Base-by-base conservation (phyloP, 2,329 filamentous ascomycete genomes). In the Verticillium nonalfalfae region DNA sequence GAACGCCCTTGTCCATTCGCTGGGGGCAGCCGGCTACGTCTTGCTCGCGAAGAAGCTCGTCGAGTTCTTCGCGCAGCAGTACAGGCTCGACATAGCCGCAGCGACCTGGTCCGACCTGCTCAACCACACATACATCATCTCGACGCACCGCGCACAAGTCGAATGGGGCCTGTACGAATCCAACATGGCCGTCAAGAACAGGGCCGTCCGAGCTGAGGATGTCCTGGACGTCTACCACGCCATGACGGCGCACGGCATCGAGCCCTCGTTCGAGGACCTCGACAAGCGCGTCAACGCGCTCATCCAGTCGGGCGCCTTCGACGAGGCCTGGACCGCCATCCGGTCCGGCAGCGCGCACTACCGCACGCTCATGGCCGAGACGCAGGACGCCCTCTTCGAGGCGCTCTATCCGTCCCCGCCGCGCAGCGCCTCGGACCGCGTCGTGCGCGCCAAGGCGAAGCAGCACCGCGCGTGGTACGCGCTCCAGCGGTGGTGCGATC, bases 81-180 rank as follows among this genome's bases (percentile, higher is more conserved):
- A 89, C 72, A 65, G 75, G 1, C 74, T 94, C 31, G 64, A 76
- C 1, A 85, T 94, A 40, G 74, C 85, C 0, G 67, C 70, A 7
- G 70, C 78, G 5, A 79, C 86, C 18, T 94, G 91, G 90, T 78
- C 80, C 7, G 83, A 87, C 60, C 73, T 94, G 2, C 76, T 93
- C 15, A 79, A 85, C 63, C 90, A 89, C 83, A 81, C 88, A 0
- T 88, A 85, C 67, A 76, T 90, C 10, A 78, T 86, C 50, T 75
- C 69, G 52, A 78, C 74, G 61, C 74, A 73, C 57, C 72, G 67
- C 39, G 64, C 64, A 57, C 40, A 45, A 34, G 74, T 66, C 60
- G 73, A 76, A 65, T 80, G 78, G 72, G 67, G 65, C 54, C 60
- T 70, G 2, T 69, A 74, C 21, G 69, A 69, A 1, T 70, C 73